Evolutionary conservation across 2,329 filamentous ascomycete species (phyloP), one percentile per base, ranked within the genome.

Genomic region (Fusarium oligoseptatum): DNA sequence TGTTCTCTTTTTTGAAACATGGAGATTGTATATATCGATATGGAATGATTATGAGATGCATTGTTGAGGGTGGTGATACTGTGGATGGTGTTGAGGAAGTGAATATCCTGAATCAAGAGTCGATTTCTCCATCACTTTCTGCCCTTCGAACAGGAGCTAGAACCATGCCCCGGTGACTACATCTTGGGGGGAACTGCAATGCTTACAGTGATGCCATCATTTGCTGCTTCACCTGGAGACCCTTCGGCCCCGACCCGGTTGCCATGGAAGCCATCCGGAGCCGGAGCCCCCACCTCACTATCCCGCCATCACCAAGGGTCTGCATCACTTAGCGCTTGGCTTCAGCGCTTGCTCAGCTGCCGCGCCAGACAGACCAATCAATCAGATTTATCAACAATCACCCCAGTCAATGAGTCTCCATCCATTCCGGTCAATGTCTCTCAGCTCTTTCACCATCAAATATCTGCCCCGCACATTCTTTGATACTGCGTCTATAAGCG

Each of bases 1-100:
- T 70, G 64, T 27, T 48, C 24, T 69, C 24, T 69, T 39, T 64
- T 69, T 34, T 63, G 52, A 43, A 63, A 61, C 55, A 61, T 72
- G 61, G 37, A 70, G 63, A 71, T 68, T 76, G 69, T 75, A 75
- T 74, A 77, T 70, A 78, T 74, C 60, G 52, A 70, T 77, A 77
- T 66, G 57, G 52, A 76, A 78, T 77, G 61, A 52, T 41, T 70
- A 71, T 58, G 64, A 70, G 64, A 60, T 39, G 36, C 41, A 66
- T 64, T 62, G n/a, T 61, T 61, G 43, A 58, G 17, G 22, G n/a
- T 22, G 14, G 12, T 36, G 32, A 34, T n/a, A n/a, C 32, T 34
- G 32, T 34, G 32, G 29, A n/a, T 52, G 48, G 48, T 36, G n/a
- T 7, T 32, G 12, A 56, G 52, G 6, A 36, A 36, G 17, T 32